These are phyloP conservation scores for Lactarius pseudohatsudake DNA, from an alignment of 768 basidiomycete genomes.

Conservation along the genomic window DNA sequence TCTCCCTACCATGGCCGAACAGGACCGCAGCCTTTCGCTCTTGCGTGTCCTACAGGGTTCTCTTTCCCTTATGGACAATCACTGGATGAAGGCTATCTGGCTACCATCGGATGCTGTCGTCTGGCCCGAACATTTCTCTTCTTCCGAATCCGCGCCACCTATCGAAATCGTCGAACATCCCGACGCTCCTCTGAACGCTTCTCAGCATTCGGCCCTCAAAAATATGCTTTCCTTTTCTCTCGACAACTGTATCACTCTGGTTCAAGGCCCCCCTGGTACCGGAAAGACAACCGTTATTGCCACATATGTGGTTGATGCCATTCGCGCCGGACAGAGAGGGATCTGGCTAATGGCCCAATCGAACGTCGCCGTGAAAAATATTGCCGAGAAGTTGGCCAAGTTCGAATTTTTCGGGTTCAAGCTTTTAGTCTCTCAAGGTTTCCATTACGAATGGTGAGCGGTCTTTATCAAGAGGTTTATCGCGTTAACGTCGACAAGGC, in stretches of 20 bases:
- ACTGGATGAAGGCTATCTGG: conserved; percentile 43
- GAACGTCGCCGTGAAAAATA: conserved; percentile 88
- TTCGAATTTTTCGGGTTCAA: conserved; percentile 57
- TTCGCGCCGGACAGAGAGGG: conserved; percentile 35
- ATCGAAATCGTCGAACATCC: conserved; percentile 30
- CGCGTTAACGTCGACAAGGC: conserved; percentile 46
- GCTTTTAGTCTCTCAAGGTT: conserved; percentile 68
- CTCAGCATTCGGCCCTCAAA: conserved; percentile 40
- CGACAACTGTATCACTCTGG: conserved; percentile 37
- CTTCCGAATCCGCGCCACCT: conserved; percentile 28
- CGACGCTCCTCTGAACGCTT: conserved; percentile 39
- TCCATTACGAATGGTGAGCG: conserved; percentile 63
- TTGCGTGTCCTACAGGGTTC: conserved; percentile 40
- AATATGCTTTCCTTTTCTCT: conserved; percentile 42
- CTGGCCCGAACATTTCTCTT: conserved; percentile 42
- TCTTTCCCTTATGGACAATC: conserved; percentile 34
- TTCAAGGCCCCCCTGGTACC: conserved; percentile 38
- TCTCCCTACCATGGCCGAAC: conserved; percentile 59
- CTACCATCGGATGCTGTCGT: conserved; percentile 33
- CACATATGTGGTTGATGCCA: conserved; percentile 35
- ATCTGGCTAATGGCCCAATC: conserved; percentile 85
- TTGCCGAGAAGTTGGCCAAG: conserved; percentile 73
- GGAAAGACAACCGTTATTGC: conserved; percentile 39
- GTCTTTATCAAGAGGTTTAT: conserved; percentile 22
- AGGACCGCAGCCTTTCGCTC: conserved; percentile 37